Base-by-base conservation (phyloP, 2,329 filamentous ascomycete genomes). In the Penicillium psychrosexuale region DNA sequence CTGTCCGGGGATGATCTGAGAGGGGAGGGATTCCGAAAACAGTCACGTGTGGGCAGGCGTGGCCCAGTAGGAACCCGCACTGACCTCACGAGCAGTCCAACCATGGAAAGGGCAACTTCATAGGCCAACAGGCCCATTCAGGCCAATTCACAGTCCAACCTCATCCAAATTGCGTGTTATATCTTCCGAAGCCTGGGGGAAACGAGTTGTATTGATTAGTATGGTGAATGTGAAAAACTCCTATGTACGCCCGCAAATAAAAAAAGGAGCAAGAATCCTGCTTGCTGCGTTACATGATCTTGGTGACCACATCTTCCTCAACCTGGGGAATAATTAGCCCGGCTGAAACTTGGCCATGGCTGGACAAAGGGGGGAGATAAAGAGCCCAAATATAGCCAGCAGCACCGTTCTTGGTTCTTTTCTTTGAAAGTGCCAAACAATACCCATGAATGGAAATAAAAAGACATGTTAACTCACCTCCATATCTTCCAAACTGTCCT, bases 401-500 rank as follows among this genome's bases (percentile, higher is more conserved):
- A 42, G 31, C 15, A 49, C 3, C 27, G 33, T 36, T 40, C 24
- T 12, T 9, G 12, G 9, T 22, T 33, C 27, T 30, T 15, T 40
- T 27, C 42, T 24, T 8, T 8, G 22, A 22, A 12, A 31, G 17
- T n/a, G 36, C 13, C 19, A 27, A 13, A 46, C 19, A 49, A 42
- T 30, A 22, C 28, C 19, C 13, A 27, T 19, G 5, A 30, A 28
- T 24, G 4, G 28, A 19, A 43, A 34, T 51, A 15, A 40, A 33
- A 52, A 36, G 22, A 59, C 27, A 53, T 30, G 11, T 22, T 47
- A 61, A 86, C 90, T 85, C 77, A 99, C 94, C 91, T 99, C 94
- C 87, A 97, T 96, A 71, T 99, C 94, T 78, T 99, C 94, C 53
- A 99, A 81, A 57, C 92, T 95, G 76, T 99, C 94, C 76, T 99